Evolutionary conservation across 352 stramenopile species (phyloP), one percentile per base, ranked within the genome.

Genomic region (Saprolegnia parasitica): DNA sequence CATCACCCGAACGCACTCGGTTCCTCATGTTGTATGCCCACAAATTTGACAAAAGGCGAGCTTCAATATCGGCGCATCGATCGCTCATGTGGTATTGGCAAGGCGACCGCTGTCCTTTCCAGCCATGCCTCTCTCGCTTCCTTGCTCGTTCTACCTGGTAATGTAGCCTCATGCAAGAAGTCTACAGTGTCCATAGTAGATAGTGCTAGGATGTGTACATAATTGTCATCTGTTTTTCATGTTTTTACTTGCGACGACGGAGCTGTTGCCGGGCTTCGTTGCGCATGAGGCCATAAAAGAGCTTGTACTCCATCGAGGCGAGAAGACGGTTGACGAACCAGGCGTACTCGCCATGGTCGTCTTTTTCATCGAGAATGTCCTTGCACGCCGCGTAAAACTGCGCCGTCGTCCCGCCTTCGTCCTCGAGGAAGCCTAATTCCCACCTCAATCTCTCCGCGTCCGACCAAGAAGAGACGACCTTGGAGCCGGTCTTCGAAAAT

Each of bases 281-380:
- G 55, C 88, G 71, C 78, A 90, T 91, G 68, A 93, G 81, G 0
- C 80, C 79, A 73, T 89, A 89, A 58, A 93, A 91, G 46, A 88
- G 76, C 56, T 90, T 87, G 73, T 89, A 93, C 67, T 91, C 81
- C 81, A 93, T 90, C 62, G 81, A 91, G 32, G 83, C 82, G 23
- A 91, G 71, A 63, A 91, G 72, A 67, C 86, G 83, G 39, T 92
- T 80, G 56, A 92, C 83, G 50, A 92, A 91, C 84, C 84, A 92
- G 23, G 73, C 76, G 70, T 89, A 84, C 49, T 81, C 73, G 73
- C 85, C 80, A 72, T 90, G 79, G 15, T 90, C 79, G 71, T 81
- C 84, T 50, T 92, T 77, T 23, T 76, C 71, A 35, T 92, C 81
- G 32, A 79, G 71, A 63, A 88, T 81, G 35, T 84, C 79, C 42